Evolutionary conservation across 345 rosid genomes (phyloP), one percentile per base, ranked within the genome.

Genomic region (Eutrema heterophyllum): DNA sequence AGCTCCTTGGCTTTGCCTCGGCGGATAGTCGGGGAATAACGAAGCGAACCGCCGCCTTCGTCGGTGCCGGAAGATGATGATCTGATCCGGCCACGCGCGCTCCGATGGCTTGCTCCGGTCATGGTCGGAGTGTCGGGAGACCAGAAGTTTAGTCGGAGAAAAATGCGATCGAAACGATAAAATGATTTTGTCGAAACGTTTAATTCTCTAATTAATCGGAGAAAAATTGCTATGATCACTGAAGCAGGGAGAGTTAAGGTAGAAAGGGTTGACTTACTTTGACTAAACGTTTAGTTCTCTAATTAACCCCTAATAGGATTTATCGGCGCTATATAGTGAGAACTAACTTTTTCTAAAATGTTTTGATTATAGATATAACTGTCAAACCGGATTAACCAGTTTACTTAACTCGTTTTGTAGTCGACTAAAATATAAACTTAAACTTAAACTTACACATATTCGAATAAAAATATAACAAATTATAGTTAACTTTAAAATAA

Each of bases 51-150:
- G 7, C 39, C 80, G 0, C 54, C 82, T 18, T 75, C 88, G 5
- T 67, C 70, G 18, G 27, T 15, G 50, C 65, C 50, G 27, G 67
- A 9, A 26, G 32, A 4, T 71, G 84, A 63, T 14, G 88, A 72
- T 53, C 81, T 87, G 75, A 71, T 48, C 67, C 93, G 80, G 85
- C 84, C 81, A 66, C 94, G 89, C 15, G 91, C 76, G 66, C 74
- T 76, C 67, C 80, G 74, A 36, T 96, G 85, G 66, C 83, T 80
- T 7, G 81, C 66, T 73, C 90, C 95, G 18, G 86, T 70, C 98
- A 93, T 93, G 72, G 57, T 59, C 67, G 74, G 49, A 66, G 60
- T 14, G 5, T 43, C 45, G 12, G 70, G 4, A 10, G 45, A 11
- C 44, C 4, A 6, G 32, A 64, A 41, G 8, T 10, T 56, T 7